Evolutionary conservation across 129 eudicot species (phyloP).

Genomic region (Ambrosia trifida): DNA sequence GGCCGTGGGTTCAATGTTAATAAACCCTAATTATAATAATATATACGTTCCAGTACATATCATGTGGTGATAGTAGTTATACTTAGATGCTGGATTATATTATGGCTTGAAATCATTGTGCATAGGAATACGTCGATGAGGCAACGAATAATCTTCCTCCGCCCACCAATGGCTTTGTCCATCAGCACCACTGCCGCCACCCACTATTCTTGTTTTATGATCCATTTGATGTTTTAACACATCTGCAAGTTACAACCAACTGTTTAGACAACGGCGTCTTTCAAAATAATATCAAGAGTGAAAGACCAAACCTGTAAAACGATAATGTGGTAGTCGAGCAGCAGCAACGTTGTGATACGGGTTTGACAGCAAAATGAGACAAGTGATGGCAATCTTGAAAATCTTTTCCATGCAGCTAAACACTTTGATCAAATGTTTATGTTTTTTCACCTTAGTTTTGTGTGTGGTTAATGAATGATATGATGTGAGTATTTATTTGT

Average conservation of each 20-base stretch:
- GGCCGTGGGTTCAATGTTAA: too few species aligned
- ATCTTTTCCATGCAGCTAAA: slow-evolving; percentile 37
- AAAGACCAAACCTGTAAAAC: slow-evolving; percentile 24
- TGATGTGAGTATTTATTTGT: slow-evolving; percentile 21
- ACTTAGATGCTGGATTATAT: neutral
- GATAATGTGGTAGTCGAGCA: slow-evolving; percentile 9
- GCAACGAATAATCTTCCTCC: slow-evolving; percentile 48
- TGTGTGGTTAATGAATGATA: neutral
- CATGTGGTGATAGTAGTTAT: neutral
- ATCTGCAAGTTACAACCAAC: slow-evolving; percentile 23
- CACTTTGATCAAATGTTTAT: neutral
- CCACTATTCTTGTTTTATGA: neutral
- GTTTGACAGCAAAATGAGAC: slow-evolving; percentile 34
- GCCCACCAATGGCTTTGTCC: slow-evolving; percentile 34
- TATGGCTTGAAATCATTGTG: slow-evolving; percentile 47
- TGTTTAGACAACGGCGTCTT: neutral
- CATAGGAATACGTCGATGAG: slow-evolving; percentile 45
- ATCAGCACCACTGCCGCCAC: slow-evolving; percentile 10
- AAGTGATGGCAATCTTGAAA: slow-evolving; percentile 36
- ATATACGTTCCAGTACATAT: neutral
- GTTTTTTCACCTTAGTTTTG: neutral
- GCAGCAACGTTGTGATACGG: slow-evolving; percentile 1
- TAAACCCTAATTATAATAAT: too few species aligned
- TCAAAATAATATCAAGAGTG: neutral
- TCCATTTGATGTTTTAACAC: slow-evolving; percentile 24